phyloP scores from a whole-genome alignment of 2,329 filamentous ascomycete species.

The Aspergillus floridensis region DNA sequence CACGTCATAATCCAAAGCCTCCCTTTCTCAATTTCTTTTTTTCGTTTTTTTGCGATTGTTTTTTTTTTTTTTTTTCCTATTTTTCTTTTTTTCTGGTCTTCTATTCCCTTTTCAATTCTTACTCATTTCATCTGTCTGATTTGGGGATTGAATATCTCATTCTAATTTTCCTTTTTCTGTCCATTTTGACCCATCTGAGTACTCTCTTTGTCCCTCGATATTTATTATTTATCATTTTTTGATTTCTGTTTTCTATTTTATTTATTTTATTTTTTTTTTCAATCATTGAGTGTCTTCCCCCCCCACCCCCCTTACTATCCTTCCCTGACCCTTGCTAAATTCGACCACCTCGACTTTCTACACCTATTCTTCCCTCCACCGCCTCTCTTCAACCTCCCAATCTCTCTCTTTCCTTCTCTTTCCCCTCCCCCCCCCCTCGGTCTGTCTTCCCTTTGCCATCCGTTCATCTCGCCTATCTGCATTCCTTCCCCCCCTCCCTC shows the following conservation, averaged over 20 bases:
- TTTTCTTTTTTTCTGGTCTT: slow-evolving; percentile 18
- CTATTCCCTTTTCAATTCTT: slow-evolving; percentile 15
- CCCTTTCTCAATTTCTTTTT: slow-evolving; percentile 19
- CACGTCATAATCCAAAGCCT: slow-evolving; percentile 31
- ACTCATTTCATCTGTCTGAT: slow-evolving; percentile 11
- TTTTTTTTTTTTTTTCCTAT: slow-evolving; percentile 11
- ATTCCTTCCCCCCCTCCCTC: slow-evolving; percentile 13
- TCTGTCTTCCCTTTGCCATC: slow-evolving; percentile 15
- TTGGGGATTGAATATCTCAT: slow-evolving; percentile 8
- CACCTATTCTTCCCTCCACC: slow-evolving; percentile 16
- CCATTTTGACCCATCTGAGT: slow-evolving; percentile 19
- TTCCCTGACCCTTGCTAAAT: slow-evolving; percentile 21
- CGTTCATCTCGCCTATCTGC: slow-evolving; percentile 14
- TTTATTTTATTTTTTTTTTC: slow-evolving; percentile 6
- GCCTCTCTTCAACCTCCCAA: slow-evolving; percentile 14
- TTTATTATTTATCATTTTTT: slow-evolving; percentile 11
- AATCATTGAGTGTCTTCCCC: neutral
- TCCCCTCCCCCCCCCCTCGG: slow-evolving; percentile 16
- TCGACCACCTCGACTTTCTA: slow-evolving; percentile 20
- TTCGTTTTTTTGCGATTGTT: slow-evolving; percentile 13
- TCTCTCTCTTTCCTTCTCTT: slow-evolving; percentile 10
- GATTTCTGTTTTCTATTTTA: slow-evolving; percentile 15
- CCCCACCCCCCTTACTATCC: slow-evolving; percentile 10
- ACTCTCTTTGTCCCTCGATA: slow-evolving; percentile 10
- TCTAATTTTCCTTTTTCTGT: slow-evolving; percentile 17